Evolutionary conservation across 1,139 yeast genomes (phyloP).

Genomic region (Yamadazyma atmosphaerica): DNA sequence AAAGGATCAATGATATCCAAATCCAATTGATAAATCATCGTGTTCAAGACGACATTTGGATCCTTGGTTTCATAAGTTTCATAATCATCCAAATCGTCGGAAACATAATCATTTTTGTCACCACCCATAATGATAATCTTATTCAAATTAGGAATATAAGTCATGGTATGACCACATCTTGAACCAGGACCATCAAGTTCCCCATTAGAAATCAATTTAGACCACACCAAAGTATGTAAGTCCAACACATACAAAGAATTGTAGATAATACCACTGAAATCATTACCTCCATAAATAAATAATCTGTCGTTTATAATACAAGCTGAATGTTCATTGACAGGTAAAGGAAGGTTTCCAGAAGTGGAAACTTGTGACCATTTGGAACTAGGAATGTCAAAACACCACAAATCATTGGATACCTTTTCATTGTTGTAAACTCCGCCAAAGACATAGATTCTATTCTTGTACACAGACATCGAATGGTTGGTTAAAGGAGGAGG

Average conservation of each 20-base stretch:
- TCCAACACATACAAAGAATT: conserved; percentile 76
- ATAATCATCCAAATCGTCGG: conserved; percentile 35
- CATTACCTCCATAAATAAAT: conserved; percentile 91
- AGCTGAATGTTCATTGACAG: conserved; percentile 91
- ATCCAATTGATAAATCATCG: conserved; percentile 67
- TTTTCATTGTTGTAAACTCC: conserved; percentile 87
- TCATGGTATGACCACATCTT: conserved; percentile 92
- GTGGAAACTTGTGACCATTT: conserved; percentile 62
- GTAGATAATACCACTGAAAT: conserved; percentile 69
- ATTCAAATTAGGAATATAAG: conserved; percentile 63
- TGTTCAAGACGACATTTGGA: conserved; percentile 47
- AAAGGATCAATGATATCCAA: conserved; percentile 37
- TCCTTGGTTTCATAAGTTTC: conserved; percentile 52
- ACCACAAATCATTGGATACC: conserved; percentile 78
- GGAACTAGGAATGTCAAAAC: conserved; percentile 68
- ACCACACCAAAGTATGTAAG: conserved; percentile 72
- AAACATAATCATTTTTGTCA: conserved; percentile 64
- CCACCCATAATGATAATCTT: conserved; percentile 91
- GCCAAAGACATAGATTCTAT: conserved; percentile 79
- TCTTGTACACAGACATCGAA: conserved; percentile 78
- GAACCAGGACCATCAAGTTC: conserved; percentile 64
- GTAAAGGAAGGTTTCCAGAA: conserved; percentile 70
- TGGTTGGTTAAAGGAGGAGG: conserved; percentile 96
- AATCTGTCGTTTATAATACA: conserved; percentile 76
- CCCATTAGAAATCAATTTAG: conserved; percentile 50